Evolutionary conservation across 2,329 filamentous ascomycete species (phyloP).

Genomic region (Clarireedia monteithiana): DNA sequence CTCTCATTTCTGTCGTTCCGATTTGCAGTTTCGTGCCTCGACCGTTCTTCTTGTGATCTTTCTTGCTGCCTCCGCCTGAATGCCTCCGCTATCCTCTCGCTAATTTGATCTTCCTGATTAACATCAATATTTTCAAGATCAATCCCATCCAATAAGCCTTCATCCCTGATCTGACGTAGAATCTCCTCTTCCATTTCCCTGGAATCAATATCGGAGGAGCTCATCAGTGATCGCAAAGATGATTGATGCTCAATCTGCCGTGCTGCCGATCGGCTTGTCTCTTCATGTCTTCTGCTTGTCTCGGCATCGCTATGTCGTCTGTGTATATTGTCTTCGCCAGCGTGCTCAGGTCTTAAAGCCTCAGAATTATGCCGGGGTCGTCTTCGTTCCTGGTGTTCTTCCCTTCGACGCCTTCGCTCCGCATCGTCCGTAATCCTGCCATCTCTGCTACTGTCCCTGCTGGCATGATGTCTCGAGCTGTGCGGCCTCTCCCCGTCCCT

Average conservation of each 20-base stretch:
- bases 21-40: constrained; percentile 40
- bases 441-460: constrained; percentile 29
- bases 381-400: constrained; percentile 28
- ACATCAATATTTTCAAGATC: constrained; percentile 83
- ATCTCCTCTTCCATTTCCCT: constrained; percentile 82
- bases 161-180: constrained; percentile 78
- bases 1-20: constrained; percentile 28
- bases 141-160: constrained; percentile 79
- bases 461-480: constrained; percentile 25
- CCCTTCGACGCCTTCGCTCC: constrained; percentile 26
- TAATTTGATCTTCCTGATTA: constrained; percentile 80
- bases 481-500: constrained; percentile 19
- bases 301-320: constrained; percentile 23
- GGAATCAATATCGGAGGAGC: constrained; percentile 67
- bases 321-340: constrained; percentile 17
- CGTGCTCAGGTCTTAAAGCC: constrained; percentile 15
- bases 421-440: constrained; percentile 22
- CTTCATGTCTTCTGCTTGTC: constrained; percentile 22
- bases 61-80: constrained; percentile 70
- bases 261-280: constrained; percentile 20
- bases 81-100: constrained; percentile 81
- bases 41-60: constrained; percentile 48
- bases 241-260: constrained; percentile 81
- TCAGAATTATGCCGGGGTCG: constrained; percentile 14
- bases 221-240: constrained; percentile 77